Percentiles rank a stretch among this genome's conserved stretches.
Evolutionary conservation across 148 eudicot genomes (phyloP).

Genomic region (Talinum fruticosum): DNA sequence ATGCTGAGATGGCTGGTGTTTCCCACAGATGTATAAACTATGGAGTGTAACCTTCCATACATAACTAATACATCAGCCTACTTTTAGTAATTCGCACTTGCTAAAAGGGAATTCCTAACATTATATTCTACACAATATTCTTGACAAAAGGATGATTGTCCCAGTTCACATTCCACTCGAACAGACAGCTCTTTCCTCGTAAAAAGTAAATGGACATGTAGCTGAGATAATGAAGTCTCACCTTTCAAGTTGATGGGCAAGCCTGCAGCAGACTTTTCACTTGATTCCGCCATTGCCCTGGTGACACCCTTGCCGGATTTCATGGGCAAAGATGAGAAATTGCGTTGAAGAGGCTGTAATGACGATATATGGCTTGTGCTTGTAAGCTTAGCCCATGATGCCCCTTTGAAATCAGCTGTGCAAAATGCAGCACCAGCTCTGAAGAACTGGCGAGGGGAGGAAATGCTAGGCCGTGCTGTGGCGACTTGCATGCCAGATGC

Average conservation of each 20-base stretch:
- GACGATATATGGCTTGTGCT: slow-evolving; percentile 51
- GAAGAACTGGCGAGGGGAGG: slow-evolving; percentile 38
- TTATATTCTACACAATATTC: background rate
- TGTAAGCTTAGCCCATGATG: slow-evolving; percentile 49
- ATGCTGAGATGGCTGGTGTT: background rate
- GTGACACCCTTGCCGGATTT: slow-evolving; percentile 38
- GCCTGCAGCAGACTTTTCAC: slow-evolving; percentile 57
- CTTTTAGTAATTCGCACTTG: background rate
- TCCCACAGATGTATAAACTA: background rate
- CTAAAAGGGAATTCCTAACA: background rate
- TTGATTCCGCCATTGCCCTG: slow-evolving; percentile 66
- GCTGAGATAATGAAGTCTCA: slow-evolving; percentile 14
- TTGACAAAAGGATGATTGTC: background rate
- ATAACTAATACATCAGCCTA: background rate
- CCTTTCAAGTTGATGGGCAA: slow-evolving; percentile 79
- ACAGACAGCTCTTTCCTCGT: background rate
- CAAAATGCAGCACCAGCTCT: slow-evolving; percentile 41
- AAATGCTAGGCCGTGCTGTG: slow-evolving; percentile 46
- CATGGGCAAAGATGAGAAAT: slow-evolving; percentile 37
- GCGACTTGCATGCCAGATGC: slow-evolving; percentile 63
- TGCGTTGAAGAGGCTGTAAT: slow-evolving; percentile 36
- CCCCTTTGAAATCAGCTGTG: slow-evolving; percentile 26
- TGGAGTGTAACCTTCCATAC: background rate
- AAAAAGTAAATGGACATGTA: background rate
- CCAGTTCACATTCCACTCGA: background rate